phyloP scores from a whole-genome alignment of 768 basidiomycete species.

The Tricholoma bakamatsutake region DNA sequence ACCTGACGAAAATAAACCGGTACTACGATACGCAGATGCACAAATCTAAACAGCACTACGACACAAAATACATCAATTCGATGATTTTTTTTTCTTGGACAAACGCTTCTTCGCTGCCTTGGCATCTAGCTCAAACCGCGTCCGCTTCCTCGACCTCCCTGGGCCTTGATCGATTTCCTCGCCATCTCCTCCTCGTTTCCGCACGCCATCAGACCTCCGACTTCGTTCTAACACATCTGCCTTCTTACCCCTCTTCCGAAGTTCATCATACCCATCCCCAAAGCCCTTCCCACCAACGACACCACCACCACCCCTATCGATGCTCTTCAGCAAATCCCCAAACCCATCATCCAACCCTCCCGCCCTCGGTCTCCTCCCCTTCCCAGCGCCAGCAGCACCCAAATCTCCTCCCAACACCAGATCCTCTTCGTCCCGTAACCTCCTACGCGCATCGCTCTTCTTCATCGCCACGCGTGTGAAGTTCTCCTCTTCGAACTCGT shows the following conservation, averaged over 20 bases:
- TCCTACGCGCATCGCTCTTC: conserved; percentile 73
- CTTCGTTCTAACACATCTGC: conserved; percentile 6
- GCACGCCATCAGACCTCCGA: conserved; percentile 10
- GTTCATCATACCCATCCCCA: conserved; percentile 29
- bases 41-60: no score
- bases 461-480: conserved; percentile 87
- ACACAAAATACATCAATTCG: no score
- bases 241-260: conserved; percentile 3
- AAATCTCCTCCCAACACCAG: conserved; percentile 77
- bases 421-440: conserved; percentile 79
- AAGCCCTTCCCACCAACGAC: conserved; percentile 41
- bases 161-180: neutral
- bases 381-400: conserved; percentile 34
- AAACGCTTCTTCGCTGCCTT: neutral
- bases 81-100: neutral
- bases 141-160: neutral
- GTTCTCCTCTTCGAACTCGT: conserved; percentile 92
- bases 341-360: conserved; percentile 84
- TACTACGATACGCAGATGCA: no score
- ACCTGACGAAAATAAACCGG: no score
- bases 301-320: conserved; percentile 39
- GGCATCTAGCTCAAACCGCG: neutral
- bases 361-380: conserved; percentile 49
- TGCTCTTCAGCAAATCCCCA: conserved; percentile 65
- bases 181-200: conserved; percentile 13